Base-by-base conservation (phyloP, 768 basidiomycete species). In the Baorangia bicolor region DNA sequence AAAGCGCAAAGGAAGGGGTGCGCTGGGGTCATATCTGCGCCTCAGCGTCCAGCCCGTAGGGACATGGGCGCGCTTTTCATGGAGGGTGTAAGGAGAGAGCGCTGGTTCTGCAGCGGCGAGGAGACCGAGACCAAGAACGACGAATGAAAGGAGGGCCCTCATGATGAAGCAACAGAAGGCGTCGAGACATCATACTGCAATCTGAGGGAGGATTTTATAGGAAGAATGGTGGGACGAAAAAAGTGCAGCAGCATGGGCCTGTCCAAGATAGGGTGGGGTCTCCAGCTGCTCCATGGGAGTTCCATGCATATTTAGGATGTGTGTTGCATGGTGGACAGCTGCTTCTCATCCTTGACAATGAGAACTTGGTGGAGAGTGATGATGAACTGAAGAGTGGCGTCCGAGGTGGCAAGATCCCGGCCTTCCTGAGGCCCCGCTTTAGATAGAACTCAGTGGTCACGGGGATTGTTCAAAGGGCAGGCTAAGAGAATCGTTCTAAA, bases 21-120 rank as follows among this genome's bases (percentile, higher is more conserved):
- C 43, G 41, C 66, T 63, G 10, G 75, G 61, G 0, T 72, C 69
- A 47, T 77, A 73, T 49, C 74, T 69, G 25, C 75, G 73, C 34
- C 70, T 60, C 39, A 72, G 63, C 1, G 65, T 56, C 80, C 81
- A 82, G 3, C 65, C 66, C 7, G 49, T 11, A 10, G 77, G 76
- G 12, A 71, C 65, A 20, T 42, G 56, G 10, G 64, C 67, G 50
- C 76, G 77, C 51, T 67, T 74, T 61, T 78, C 78, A 51, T 78
- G 77, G 28, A 77, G 56, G 55, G 67, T 64, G 55, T 71, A 65
- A 40, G 56, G 58, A 9, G 64, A 66, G 56, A 56, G 46, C 9
- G 49, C 53, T 11, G 68, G 51, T 20, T 40, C 51, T 2, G 63
- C 64, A 11, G 66, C 51, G 21, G 61, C 39, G 30, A 64, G 30